Percentiles rank a stretch among this genome's conserved stretches.
These are phyloP conservation scores for Aureobasidium leucospermi DNA, from an alignment of 2,329 filamentous ascomycete species.

Conservation along the genomic window DNA sequence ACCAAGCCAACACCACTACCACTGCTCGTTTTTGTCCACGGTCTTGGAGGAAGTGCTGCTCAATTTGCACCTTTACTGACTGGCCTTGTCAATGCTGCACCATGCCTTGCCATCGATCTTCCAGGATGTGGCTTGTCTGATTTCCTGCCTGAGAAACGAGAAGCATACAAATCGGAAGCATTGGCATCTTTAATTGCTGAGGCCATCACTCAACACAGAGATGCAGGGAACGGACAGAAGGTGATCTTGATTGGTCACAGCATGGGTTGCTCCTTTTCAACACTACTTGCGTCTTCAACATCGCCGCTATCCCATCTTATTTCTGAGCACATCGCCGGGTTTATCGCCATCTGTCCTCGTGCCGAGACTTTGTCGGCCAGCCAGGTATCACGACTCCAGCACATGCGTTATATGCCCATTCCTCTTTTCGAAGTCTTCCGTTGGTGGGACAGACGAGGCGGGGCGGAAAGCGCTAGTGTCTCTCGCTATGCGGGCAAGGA, in stretches of 20 bases:
- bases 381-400: slow-evolving; percentile 42
- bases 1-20: slow-evolving; percentile 66
- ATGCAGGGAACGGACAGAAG: slow-evolving; percentile 55
- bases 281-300: slow-evolving; percentile 58
- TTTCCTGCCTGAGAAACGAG: slow-evolving; percentile 63
- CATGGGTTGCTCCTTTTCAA: slow-evolving; percentile 75
- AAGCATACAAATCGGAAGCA: slow-evolving; percentile 71
- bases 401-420: slow-evolving; percentile 60
- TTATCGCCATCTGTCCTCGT: slow-evolving; percentile 76
- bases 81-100: slow-evolving; percentile 73
- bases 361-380: slow-evolving; percentile 45
- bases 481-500: slow-evolving; percentile 63
- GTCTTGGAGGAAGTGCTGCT: slow-evolving; percentile 82
- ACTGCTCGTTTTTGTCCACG: slow-evolving; percentile 84
- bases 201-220: slow-evolving; percentile 67
- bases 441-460: slow-evolving; percentile 70
- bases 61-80: slow-evolving; percentile 79
- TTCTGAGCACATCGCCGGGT: slow-evolving; percentile 60
- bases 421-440: slow-evolving; percentile 71
- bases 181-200: slow-evolving; percentile 67
- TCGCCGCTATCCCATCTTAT: slow-evolving; percentile 47
- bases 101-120: slow-evolving; percentile 81
- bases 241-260: slow-evolving; percentile 82
- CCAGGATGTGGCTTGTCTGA: slow-evolving; percentile 80
- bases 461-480: slow-evolving; percentile 70